Base-by-base conservation (phyloP, 495 filamentous ascomycete species). In the Evernia prunastri region DNA sequence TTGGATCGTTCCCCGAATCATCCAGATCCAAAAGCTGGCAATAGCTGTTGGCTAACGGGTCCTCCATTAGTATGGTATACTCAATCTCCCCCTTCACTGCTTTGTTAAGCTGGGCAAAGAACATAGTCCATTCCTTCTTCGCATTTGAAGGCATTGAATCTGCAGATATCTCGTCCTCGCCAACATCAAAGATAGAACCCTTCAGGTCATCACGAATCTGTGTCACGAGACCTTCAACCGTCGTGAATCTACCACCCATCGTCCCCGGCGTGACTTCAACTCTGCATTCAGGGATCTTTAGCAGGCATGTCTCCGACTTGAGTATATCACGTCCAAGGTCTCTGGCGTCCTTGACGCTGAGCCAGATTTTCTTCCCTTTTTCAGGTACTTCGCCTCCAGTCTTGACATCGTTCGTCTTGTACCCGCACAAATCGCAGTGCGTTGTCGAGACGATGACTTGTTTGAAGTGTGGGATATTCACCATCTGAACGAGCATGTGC, bases 401-500 rank as follows among this genome's bases (percentile, higher is more conserved):
- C 79, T 97, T 97, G 60, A 97, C 89, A 72, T 99, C 94, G 74
- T 92, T 96, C 66, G 85, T 91, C 59, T 89, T 87, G 75, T 97
- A 97, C n/a, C 91, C 92, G 72, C 94, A 98, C 75, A 88, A 78
- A 35, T 89, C 84, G 71, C 94, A 98, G 59, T 86, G 84, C 15
- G 91, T 96, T 69, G 85, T 89, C 85, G 92, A 96, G 67, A 97
- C 78, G 54, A 95, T 83, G 25, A 97, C 94, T 67, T 97, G 86
- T 74, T 96, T 96, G 81, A 99, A 99, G 74, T 95, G 85, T 0
- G 94, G 94, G 61, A 99, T 97, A 66, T 92, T 87, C 51, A 97
- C 89, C 81, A 96, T 91, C 79, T 96, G 92, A 86, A 96, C 93
- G 72, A 94, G 90, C 31, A 93, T 90, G 10, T 82, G 82, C 75